Evolutionary conservation across 352 stramenopile genomes (phyloP).

Genomic region (Globisporangium rhizosaccharum): DNA sequence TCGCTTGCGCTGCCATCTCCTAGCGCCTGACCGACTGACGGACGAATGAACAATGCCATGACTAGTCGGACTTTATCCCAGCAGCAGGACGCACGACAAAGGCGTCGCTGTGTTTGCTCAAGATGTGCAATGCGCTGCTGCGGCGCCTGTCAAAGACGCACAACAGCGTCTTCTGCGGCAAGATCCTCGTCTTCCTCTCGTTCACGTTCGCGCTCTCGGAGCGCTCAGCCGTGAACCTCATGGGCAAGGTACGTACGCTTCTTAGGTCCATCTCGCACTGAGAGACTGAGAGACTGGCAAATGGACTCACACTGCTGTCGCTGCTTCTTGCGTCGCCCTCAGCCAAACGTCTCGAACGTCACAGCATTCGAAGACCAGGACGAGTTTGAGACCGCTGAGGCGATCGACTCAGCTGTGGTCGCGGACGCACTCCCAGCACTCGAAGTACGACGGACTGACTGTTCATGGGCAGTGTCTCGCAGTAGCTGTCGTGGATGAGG

Average conservation of each 20-base stretch:
- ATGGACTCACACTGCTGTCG: neutral
- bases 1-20: neutral
- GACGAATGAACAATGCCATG: neutral
- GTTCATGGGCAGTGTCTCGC: neutral
- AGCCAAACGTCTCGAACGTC: constrained; percentile 75
- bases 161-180: constrained; percentile 87
- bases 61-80: constrained; percentile 58
- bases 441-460: constrained; percentile 19
- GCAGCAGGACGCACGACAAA: constrained; percentile 63
- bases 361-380: constrained; percentile 78
- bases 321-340: neutral
- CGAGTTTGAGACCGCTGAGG: constrained; percentile 61
- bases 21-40: neutral
- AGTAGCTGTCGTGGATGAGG: neutral
- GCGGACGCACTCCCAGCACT: constrained; percentile 19
- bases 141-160: constrained; percentile 84
- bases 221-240: constrained; percentile 78
- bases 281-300: too few species aligned
- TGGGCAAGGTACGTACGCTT: constrained; percentile 41
- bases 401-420: constrained; percentile 33
- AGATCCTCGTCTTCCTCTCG: constrained; percentile 84
- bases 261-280: too few species aligned
- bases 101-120: constrained; percentile 71
- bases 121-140: constrained; percentile 82
- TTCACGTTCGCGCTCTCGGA: constrained; percentile 84